Percentiles rank a stretch among this genome's conserved stretches.
phyloP scores from a whole-genome alignment of 495 filamentous ascomycete genomes.

The Haplographium delicatum region DNA sequence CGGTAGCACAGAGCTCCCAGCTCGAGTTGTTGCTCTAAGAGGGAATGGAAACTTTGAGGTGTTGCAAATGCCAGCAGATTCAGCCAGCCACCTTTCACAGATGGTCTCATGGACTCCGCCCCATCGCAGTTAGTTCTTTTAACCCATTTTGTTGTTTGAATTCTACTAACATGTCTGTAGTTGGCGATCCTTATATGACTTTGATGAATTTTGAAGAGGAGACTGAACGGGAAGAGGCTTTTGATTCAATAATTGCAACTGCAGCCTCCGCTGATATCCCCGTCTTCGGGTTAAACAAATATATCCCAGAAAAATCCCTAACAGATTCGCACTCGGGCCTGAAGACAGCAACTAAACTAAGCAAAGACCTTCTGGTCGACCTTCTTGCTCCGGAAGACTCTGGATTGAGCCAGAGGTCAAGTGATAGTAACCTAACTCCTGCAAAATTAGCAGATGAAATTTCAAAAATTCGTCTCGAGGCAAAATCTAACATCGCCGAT shows the following conservation, averaged over 20 bases:
- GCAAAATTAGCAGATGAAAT: neutral
- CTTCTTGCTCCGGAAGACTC: conserved; percentile 26
- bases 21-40: conserved; percentile 61
- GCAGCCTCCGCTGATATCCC: conserved; percentile 35
- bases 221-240: conserved; percentile 33
- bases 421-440: neutral
- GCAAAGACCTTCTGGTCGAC: conserved; percentile 21
- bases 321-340: conserved; percentile 23
- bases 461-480: neutral
- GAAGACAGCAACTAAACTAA: conserved; percentile 28
- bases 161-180: conserved; percentile 27
- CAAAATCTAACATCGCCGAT: too few relatives aligned
- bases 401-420: conserved; percentile 1
- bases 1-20: conserved; percentile 53
- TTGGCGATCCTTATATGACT: conserved; percentile 36
- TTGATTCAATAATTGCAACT: conserved; percentile 40
- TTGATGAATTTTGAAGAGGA: conserved; percentile 41
- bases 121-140: conserved; percentile 6
- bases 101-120: conserved; percentile 33
- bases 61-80: conserved; percentile 54
- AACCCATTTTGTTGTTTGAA: neutral
- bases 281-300: conserved; percentile 46
- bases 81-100: conserved; percentile 43
- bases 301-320: conserved; percentile 25
- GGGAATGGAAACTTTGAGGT: conserved; percentile 64